phyloP scores from a whole-genome alignment of 2,329 filamentous ascomycete species.

The Fusarium acutatum region DNA sequence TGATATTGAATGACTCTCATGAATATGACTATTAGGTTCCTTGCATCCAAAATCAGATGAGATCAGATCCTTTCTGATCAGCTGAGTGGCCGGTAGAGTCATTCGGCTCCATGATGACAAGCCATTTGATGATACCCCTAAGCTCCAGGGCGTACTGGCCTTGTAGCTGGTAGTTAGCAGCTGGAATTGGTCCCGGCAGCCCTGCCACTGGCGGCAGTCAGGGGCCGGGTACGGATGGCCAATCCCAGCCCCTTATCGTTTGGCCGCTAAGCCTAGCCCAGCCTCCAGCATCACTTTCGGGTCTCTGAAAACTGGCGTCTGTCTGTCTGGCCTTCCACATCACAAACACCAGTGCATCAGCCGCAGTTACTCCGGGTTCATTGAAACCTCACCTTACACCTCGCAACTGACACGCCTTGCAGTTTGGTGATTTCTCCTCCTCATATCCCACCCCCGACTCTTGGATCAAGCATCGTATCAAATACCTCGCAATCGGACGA shows the following conservation, averaged over 20 bases:
- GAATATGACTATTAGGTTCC: not conserved
- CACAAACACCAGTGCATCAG: slow-evolving; percentile 37
- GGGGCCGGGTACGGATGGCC: slow-evolving; percentile 9
- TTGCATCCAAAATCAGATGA: not conserved
- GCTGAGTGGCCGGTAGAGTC: slow-evolving; percentile 28
- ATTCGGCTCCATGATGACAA: slow-evolving; percentile 19
- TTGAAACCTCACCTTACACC: slow-evolving; percentile 39
- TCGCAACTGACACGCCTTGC: slow-evolving; percentile 33
- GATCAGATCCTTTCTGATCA: not conserved
- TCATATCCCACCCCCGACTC: slow-evolving; percentile 22
- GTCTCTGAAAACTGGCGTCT: slow-evolving; percentile 19
- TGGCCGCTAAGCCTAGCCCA: slow-evolving; percentile 48
- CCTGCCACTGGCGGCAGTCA: slow-evolving; percentile 28
- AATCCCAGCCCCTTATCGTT: slow-evolving; percentile 10
- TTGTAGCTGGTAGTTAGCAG: slow-evolving; percentile 26
- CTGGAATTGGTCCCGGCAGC: slow-evolving; percentile 9
- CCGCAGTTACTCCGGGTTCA: slow-evolving; percentile 43
- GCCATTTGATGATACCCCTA: not conserved
- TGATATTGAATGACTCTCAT: not conserved
- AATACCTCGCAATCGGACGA: slow-evolving; percentile 10
- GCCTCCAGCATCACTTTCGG: slow-evolving; percentile 15
- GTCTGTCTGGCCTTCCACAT: slow-evolving; percentile 38
- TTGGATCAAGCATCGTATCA: slow-evolving; percentile 16
- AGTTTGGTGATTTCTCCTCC: slow-evolving; percentile 23
- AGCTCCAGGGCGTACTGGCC: slow-evolving; percentile 11